phyloP scores from a whole-genome alignment of 352 stramenopile genomes.

The Globisporangium cylindrosporum region DNA sequence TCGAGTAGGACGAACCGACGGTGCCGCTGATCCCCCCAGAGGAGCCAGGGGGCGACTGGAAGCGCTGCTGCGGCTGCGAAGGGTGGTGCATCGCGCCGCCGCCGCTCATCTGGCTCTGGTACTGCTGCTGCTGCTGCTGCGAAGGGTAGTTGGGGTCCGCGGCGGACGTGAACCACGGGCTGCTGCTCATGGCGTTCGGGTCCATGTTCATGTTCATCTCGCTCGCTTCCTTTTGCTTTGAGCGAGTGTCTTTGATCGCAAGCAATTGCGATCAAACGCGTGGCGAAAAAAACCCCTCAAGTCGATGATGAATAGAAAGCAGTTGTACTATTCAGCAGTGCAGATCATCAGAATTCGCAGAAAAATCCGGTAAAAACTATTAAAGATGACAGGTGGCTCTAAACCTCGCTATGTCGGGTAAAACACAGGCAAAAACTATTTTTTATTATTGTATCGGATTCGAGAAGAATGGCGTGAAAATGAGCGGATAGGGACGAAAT shows the following conservation, averaged over 20 bases:
- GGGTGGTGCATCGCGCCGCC: background rate
- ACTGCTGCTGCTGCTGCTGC: slow-evolving; percentile 5
- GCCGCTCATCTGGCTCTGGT: background rate
- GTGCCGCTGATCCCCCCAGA: slow-evolving; percentile 20
- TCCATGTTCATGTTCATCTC: slow-evolving; percentile 82
- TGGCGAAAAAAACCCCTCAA: background rate
- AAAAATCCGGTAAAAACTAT: too few relatives aligned
- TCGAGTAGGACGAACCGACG: slow-evolving; percentile 14
- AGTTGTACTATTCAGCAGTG: too few relatives aligned
- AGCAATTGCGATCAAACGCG: background rate
- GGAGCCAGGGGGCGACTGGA: slow-evolving; percentile 21
- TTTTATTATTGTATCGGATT: too few relatives aligned
- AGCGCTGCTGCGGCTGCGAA: slow-evolving; percentile 9
- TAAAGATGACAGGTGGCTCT: too few relatives aligned
- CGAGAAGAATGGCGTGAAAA: too few relatives aligned
- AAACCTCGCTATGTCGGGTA: too few relatives aligned
- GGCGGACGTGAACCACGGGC: slow-evolving; percentile 65
- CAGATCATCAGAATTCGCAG: too few relatives aligned
- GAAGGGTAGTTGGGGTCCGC: slow-evolving; percentile 42
- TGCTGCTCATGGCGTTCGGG: slow-evolving; percentile 46
- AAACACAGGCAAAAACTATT: too few relatives aligned
- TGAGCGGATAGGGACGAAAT: too few relatives aligned
- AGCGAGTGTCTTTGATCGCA: too few relatives aligned
- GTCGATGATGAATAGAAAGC: too few relatives aligned
- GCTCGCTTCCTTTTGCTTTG: background rate